Evolutionary conservation across 163 green algal species (phyloP), one percentile per base, ranked within the genome.

Genomic region (Volvox carteri): DNA sequence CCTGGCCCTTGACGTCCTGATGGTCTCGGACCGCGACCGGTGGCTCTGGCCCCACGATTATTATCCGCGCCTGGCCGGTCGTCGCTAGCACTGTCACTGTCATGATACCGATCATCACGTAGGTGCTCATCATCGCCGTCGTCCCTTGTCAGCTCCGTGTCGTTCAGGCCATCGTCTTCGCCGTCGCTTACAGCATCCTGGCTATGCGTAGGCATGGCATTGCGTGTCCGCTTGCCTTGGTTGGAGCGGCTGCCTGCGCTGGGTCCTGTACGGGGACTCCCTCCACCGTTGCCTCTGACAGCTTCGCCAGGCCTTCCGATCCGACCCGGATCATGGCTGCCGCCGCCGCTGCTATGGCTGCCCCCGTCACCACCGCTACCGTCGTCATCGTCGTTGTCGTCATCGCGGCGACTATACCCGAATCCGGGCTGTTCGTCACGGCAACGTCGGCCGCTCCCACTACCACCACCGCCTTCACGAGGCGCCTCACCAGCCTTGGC

Each of bases 361-460:
- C 41, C 75, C 8, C 30, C 19, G 33, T 16, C 33, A 2, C 54
- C 52, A n/a, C 50, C 11, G 7, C 18, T 37, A 77, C 33, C 70
- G 39, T 30, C 25, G 67, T 23, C 37, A 35, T 12, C 50, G 33
- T 48, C 33, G n/a, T 48, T 41, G 74, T 72, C 76, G 30, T 21
- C 6, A 37, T 46, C 75, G 30, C 42, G 33, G 54, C 28, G 33
- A 42, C 21, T 48, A 23, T 88, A 88, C 14, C 83, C 83, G 68
- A 88, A 88, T 12, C 83, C 67, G 11, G 28, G 68, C 25, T 75
- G 68, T 35, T 62, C 83, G 16, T 39, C 68, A 2, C 68, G 83
- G 3, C 80, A 46, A 28, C 73, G 42, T 25, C 39, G 14, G 14
- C 39, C 70, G 3, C 23, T 39, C 39, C 70, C 70, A 23, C 70